phyloP scores from a whole-genome alignment of 1,284 basidiomycete species.

The Pyrrhoderma noxium region DNA sequence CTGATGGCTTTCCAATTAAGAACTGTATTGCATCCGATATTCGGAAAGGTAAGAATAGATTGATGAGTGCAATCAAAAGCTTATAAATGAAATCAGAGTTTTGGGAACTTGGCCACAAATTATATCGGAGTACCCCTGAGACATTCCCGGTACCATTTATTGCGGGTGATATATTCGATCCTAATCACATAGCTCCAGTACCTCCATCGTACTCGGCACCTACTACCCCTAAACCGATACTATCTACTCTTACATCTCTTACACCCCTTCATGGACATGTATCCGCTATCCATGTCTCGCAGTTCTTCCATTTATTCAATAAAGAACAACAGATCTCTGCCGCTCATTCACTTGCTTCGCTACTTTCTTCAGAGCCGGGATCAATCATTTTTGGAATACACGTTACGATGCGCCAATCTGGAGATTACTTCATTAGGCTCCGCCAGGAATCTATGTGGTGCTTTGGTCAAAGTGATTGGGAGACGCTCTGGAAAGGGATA shows the following conservation, averaged over 20 bases:
- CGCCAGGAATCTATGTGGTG: conserved; percentile 21
- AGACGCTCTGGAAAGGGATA: conserved; percentile 35
- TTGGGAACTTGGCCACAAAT: conserved; percentile 29
- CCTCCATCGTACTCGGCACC: conserved; percentile 18
- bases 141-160: conserved; percentile 31
- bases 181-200: conserved; percentile 21
- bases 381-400: conserved; percentile 34
- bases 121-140: conserved; percentile 26
- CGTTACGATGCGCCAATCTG: conserved; percentile 21
- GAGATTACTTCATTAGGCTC: conserved; percentile 11
- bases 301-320: conserved; percentile 34
- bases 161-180: conserved; percentile 27
- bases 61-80: neutral
- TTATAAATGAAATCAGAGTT: conserved; percentile 25
- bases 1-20: conserved; percentile 24
- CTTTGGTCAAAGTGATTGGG: conserved; percentile 35
- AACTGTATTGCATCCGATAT: conserved; percentile 25
- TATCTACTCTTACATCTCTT: conserved; percentile 27
- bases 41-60: conserved; percentile 17
- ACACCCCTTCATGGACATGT: conserved; percentile 29
- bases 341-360: conserved; percentile 27
- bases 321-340: conserved; percentile 28
- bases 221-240: conserved; percentile 15
- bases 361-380: conserved; percentile 31
- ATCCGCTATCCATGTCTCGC: conserved; percentile 27